A percentile compares a stretch with the other conserved stretches of the same genome.
Evolutionary conservation across 148 eudicot genomes (phyloP).

Genomic region (Fagopyrum esculentum): DNA sequence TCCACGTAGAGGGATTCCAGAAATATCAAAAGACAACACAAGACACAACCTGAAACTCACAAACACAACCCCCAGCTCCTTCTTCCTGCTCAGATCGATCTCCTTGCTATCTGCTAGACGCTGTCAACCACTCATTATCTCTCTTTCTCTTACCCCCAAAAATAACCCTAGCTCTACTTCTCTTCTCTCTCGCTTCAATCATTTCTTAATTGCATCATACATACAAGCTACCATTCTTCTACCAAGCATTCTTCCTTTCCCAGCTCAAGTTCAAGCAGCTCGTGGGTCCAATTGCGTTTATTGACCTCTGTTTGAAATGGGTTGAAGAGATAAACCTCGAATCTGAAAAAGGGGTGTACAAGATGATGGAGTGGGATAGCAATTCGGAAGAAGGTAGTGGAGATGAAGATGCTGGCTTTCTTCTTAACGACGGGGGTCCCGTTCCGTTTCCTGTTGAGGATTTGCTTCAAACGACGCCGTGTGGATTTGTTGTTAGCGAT

Average conservation of each 20-base stretch:
- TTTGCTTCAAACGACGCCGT: constrained; percentile 66
- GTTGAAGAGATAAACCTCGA: background rate
- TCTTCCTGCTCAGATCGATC: background rate
- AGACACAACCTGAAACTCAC: background rate
- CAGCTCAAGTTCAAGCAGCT: background rate
- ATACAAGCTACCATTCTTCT: background rate
- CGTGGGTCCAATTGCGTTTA: background rate
- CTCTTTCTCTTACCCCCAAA: no score
- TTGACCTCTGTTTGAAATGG: background rate
- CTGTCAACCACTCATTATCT: background rate
- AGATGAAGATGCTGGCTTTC: constrained; percentile 56
- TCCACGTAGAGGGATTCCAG: background rate
- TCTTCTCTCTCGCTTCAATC: background rate
- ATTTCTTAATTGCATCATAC: background rate
- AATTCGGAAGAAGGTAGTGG: constrained; percentile 54
- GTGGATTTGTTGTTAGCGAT: constrained; percentile 85
- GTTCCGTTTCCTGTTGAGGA: constrained; percentile 62
- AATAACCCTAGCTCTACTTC: background rate
- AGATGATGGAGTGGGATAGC: constrained; percentile 93
- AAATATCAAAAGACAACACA: background rate
- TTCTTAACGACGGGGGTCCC: constrained; percentile 55
- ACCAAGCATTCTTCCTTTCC: background rate
- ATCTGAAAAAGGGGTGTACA: background rate
- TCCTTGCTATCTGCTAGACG: constrained; percentile 1
- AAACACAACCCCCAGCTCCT: background rate